Conservation (phyloP, 192 early-diverging fungal genomes). For the Rhizoclosmatium globosum region DNA sequence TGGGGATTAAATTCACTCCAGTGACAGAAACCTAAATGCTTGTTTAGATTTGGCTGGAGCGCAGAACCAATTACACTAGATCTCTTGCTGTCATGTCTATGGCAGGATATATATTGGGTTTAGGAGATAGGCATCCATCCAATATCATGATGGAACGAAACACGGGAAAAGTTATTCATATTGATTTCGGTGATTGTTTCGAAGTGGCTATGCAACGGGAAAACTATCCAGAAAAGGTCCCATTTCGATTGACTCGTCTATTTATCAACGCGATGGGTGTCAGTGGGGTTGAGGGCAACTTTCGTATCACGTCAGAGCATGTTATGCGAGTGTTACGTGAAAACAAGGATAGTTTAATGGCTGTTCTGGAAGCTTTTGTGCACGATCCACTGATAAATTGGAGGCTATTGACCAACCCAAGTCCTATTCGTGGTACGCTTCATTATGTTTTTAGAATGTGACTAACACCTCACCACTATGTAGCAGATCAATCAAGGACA, state of each 20-base stretch:
- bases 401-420: conserved; percentile 71
- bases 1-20: background rate
- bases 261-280: conserved; percentile 90
- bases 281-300: conserved; percentile 90
- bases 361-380: conserved; percentile 96
- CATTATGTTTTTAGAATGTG: background rate
- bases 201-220: conserved; percentile 90
- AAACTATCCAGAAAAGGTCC: conserved; percentile 89
- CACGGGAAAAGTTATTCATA: conserved; percentile 88
- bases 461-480: conserved; percentile 15
- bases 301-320: conserved; percentile 93
- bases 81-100: conserved; percentile 92
- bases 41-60: conserved; percentile 77
- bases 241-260: conserved; percentile 93
- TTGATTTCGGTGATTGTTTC: conserved; percentile 94
- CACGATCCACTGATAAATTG: conserved; percentile 95
- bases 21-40: background rate
- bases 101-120: conserved; percentile 88
- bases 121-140: conserved; percentile 89
- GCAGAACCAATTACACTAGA: conserved; percentile 85
- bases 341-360: conserved; percentile 97
- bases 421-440: conserved; percentile 33
- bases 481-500: conserved; percentile 81
- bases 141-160: conserved; percentile 83
- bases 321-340: conserved; percentile 94